Base-by-base conservation (phyloP, 106 monocot species). In the Acanthochlamys bracteata region DNA sequence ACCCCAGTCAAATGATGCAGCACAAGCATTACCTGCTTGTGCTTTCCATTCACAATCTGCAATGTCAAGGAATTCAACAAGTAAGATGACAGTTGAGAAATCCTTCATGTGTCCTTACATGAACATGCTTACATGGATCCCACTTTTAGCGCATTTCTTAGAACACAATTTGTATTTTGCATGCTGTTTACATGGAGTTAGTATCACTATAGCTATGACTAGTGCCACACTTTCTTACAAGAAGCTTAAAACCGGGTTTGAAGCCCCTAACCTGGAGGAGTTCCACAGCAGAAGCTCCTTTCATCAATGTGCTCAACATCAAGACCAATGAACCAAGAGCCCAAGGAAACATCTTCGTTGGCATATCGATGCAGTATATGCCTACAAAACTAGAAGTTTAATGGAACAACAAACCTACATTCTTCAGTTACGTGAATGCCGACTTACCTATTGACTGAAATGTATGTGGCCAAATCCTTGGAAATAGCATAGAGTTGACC, bases 311-410 rank as follows among this genome's bases (percentile, higher is more conserved):
- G 74, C 51, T 87, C 79, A 16, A 83, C 83, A 66, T 87, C 77
- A 7, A 87, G 73, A 53, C 86, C 83, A 62, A 86, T 82, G 54
- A 86, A 68, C 86, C 86, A 86, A 11, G 83, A 79, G 42, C 86
- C 83, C 53, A 87, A 64, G 20, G 86, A 87, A 20, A 87, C 86
- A 77, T 83, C 86, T 75, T 87, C 83, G 55, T 87, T 87, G 33
- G 83, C 83, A 66, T 83, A 83, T 39, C 65, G 79, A 22, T 86
- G 86, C 3, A 87, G 71, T 61, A 82, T 79, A 55, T 74, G 60
- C 41, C 82, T 82, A 57, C 57, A 64, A 61, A 61, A 53, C 25
- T 24, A n/a, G 14, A 65, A 45, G 16, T 13, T 15, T 39, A 57
- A 24, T 24, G 25, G 49, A 8, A 61, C 17, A 22, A 14, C 2